phyloP scores from a whole-genome alignment of 345 rosid genomes.

The Brassica carinata region DNA sequence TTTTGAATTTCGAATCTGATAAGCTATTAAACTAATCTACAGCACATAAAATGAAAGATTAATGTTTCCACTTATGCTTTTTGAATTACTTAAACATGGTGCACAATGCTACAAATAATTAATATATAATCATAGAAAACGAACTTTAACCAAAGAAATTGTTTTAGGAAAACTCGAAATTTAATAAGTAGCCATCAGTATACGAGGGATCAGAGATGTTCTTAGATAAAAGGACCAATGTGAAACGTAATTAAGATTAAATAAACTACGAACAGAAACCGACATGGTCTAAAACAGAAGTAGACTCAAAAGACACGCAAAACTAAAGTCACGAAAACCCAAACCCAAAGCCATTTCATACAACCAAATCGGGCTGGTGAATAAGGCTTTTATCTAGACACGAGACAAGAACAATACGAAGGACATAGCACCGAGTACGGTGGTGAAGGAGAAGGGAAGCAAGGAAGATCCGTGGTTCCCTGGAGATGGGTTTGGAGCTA shows the following conservation, averaged over 20 bases:
- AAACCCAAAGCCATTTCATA: slow-evolving; percentile 12
- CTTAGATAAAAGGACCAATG: background rate
- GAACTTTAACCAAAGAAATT: background rate
- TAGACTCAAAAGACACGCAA: slow-evolving; percentile 2
- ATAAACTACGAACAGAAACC: background rate
- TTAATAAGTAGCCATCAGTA: background rate
- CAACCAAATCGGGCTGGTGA: slow-evolving; percentile 10
- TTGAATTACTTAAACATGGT: background rate
- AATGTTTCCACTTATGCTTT: no score
- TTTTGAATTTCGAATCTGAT: slow-evolving; percentile 8
- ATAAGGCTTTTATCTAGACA: background rate
- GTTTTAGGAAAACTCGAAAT: background rate
- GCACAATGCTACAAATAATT: background rate
- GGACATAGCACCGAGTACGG: background rate
- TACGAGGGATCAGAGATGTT: background rate
- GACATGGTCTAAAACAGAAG: slow-evolving; percentile 22
- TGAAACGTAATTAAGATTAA: background rate
- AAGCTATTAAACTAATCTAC: background rate
- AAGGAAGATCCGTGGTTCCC: slow-evolving; percentile 33
- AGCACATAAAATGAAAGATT: no score
- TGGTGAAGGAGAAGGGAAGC: slow-evolving; percentile 28
- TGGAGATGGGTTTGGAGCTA: slow-evolving; percentile 26
- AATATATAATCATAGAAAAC: no score
- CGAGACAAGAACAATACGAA: slow-evolving; percentile 7
- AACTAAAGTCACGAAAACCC: background rate